Base-by-base conservation (phyloP, 2,329 filamentous ascomycete genomes). In the Aspergillus brunneoviolaceus region DNA sequence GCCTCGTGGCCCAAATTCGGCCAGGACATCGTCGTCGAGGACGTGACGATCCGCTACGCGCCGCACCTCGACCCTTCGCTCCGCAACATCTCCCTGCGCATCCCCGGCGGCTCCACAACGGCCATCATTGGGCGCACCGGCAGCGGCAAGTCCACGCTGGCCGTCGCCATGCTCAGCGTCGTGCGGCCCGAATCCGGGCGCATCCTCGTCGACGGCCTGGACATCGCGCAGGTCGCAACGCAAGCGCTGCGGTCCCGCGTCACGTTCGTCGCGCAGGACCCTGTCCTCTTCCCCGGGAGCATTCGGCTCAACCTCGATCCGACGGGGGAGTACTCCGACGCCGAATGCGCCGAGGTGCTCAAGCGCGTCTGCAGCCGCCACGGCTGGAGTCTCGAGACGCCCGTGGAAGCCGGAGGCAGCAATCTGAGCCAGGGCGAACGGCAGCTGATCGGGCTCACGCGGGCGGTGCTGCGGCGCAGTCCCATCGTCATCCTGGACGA, bases 81-180 rank as follows among this genome's bases (percentile, higher is more conserved):
- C 1, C 78, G 81, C 7, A 80, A 88, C 49, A 81, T 96, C 29
- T 86, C 85, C 0, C 87, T 96, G 62, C 85, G 81, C 1, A 91
- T 96, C 55, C 89, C 90, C 1, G 89, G 88, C 0, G 90, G 91
- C 1, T 89, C 90, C 57, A 88, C 89, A 54, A 90, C 90, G 0
- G 91, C 91, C 0, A 82, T 96, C 21, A 89, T 93, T 11, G 92
- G 92, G 2, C 86, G 91, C 10, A 96, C 91, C 0, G 77, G 90
- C 0, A 92, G 89, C 4, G 92, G 92, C 3, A 96, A 96, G 75
- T 92, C 88, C 54, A 96, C 91, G 0, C 83, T 94, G 1, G 86
- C 86, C 0, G 74, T 88, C 1, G 80, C 84, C 0, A 76, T 89
- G 1, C 81, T 89, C 0, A 85, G 82, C 4, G 85, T 82, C 11